These are phyloP conservation scores for Gossypium anomalum DNA, from an alignment of 345 rosid genomes.

Conservation along the genomic window DNA sequence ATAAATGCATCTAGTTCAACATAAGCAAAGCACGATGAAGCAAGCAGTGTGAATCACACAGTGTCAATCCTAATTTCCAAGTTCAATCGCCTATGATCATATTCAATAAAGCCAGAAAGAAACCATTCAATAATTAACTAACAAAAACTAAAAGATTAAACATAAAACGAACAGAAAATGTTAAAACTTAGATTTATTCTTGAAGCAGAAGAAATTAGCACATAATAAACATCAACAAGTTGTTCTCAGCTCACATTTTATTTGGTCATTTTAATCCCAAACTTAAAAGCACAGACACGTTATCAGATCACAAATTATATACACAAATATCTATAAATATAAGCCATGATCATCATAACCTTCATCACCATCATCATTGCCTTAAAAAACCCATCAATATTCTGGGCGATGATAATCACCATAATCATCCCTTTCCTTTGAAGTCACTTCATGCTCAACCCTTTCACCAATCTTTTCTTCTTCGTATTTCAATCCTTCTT, in stretches of 20 bases:
- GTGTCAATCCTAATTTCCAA: not conserved
- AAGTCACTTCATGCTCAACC: conserved; percentile 19
- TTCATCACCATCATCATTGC: not conserved
- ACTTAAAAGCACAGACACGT: not conserved
- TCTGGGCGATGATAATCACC: conserved; percentile 20
- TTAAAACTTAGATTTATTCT: not conserved
- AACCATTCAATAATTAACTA: not conserved
- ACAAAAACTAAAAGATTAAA: not conserved
- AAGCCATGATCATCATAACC: not conserved
- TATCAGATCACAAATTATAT: conserved; percentile 12
- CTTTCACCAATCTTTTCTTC: conserved; percentile 29
- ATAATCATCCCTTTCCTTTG: conserved; percentile 26
- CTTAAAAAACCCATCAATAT: conserved; percentile 7
- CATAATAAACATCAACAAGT: not conserved
- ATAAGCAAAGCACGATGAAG: not conserved
- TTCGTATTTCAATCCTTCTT: conserved; percentile 35
- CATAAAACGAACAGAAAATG: not conserved
- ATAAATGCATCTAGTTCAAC: not conserved
- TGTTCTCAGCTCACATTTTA: not conserved
- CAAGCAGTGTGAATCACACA: not conserved
- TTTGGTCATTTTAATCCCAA: not conserved
- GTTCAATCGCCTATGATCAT: not conserved
- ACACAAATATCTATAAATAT: conserved; percentile 12
- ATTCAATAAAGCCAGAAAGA: not conserved
- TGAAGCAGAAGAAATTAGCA: not conserved